Evolutionary conservation across 768 basidiomycete species (phyloP).

Genomic region (Nevesoporus exiguus): DNA sequence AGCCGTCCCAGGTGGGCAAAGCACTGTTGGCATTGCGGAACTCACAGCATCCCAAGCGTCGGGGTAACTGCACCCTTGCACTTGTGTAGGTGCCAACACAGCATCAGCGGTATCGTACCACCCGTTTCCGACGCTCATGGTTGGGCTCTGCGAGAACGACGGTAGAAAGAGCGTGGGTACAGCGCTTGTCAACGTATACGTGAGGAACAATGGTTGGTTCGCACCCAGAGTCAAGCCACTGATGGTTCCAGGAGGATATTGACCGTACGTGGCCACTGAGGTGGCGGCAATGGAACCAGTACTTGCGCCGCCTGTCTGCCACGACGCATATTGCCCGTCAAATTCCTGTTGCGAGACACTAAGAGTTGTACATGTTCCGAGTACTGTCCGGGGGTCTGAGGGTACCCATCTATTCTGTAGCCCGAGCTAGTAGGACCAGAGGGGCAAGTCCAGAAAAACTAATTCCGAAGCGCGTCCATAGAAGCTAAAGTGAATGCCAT

Average conservation of each 20-base stretch:
- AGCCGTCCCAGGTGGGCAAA: conserved; percentile 33
- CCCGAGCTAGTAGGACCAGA: conserved; percentile 71
- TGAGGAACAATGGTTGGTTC: conserved; percentile 43
- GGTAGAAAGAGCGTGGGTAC: conserved; percentile 55
- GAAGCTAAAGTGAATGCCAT: conserved; percentile 48
- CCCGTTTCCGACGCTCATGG: conserved; percentile 47
- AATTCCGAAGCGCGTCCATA: conserved; percentile 68
- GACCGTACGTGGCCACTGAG: conserved; percentile 39
- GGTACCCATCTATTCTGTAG: conserved; percentile 79
- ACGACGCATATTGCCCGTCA: conserved; percentile 51
- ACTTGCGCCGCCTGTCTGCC: conserved; percentile 67
- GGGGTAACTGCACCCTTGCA: conserved; percentile 65
- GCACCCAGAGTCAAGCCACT: conserved; percentile 40
- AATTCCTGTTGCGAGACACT: conserved; percentile 45
- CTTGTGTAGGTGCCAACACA: conserved; percentile 49
- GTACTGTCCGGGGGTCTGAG: conserved; percentile 58
- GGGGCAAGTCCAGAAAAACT: conserved; percentile 79
- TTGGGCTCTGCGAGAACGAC: conserved; percentile 44
- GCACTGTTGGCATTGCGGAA: conserved; percentile 44
- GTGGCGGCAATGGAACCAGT: conserved; percentile 46
- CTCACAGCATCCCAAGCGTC: conserved; percentile 59
- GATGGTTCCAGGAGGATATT: conserved; percentile 55
- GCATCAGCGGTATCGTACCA: conserved; percentile 58
- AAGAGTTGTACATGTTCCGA: conserved; percentile 62
- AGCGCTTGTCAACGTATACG: conserved; percentile 61